Percentiles rank a stretch among this genome's conserved stretches.
phyloP scores from a whole-genome alignment of 768 basidiomycete species.

The Trametes cinnabarina region DNA sequence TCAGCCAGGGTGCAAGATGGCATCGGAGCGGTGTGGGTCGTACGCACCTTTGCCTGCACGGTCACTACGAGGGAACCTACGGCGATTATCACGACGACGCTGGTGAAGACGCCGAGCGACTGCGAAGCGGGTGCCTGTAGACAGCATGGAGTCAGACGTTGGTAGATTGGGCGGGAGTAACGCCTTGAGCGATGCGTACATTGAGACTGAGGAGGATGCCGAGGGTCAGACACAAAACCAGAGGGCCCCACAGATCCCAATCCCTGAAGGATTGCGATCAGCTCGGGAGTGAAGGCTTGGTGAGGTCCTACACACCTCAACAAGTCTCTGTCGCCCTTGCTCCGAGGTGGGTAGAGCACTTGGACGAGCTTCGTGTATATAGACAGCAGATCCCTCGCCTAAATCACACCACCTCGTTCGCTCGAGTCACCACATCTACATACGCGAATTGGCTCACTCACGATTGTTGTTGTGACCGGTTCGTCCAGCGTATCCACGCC shows the following conservation, averaged over 20 bases:
- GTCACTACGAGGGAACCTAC: slow-evolving; percentile 90
- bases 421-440: background rate
- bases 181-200: slow-evolving; percentile 41
- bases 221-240: slow-evolving; percentile 76
- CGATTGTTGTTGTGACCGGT: slow-evolving; percentile 85
- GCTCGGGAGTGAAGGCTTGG: background rate
- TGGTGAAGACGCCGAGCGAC: slow-evolving; percentile 86
- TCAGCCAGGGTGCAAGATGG: background rate
- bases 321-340: slow-evolving; percentile 73
- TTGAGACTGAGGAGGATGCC: slow-evolving; percentile 86
- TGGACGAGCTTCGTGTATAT: slow-evolving; percentile 93
- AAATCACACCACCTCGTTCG: background rate
- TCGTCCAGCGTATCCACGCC: slow-evolving; percentile 90
- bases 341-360: slow-evolving; percentile 82
- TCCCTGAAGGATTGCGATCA: slow-evolving; percentile 49
- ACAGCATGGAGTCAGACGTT: background rate
- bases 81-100: slow-evolving; percentile 90
- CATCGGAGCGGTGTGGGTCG: background rate
- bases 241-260: slow-evolving; percentile 98
- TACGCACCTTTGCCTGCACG: slow-evolving; percentile 84
- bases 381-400: slow-evolving; percentile 87
- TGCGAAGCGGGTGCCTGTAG: slow-evolving; percentile 77
- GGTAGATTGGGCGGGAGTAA: background rate
- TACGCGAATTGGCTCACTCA: slow-evolving; percentile 39
- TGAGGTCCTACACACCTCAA: slow-evolving; percentile 50